Percentiles rank a stretch among this genome's conserved stretches.
Evolutionary conservation across 352 stramenopile genomes (phyloP).

Genomic region (Globisporangium rhizosaccharum): DNA sequence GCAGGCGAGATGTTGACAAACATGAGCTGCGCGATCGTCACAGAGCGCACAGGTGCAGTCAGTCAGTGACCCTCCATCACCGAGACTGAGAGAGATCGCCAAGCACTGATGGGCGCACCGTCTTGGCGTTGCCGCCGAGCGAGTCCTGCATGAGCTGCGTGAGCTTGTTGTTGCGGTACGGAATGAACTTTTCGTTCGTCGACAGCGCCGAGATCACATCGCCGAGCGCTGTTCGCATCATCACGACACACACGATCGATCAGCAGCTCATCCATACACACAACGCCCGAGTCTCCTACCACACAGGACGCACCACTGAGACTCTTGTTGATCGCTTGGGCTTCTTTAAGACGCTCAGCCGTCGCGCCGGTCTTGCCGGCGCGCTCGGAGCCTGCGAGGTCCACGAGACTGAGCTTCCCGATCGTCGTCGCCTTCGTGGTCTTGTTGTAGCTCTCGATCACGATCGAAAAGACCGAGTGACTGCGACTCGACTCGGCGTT

Average conservation of each 20-base stretch:
- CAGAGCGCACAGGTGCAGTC: no score
- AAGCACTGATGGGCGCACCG: slow-evolving; percentile 27
- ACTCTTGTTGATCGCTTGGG: slow-evolving; percentile 89
- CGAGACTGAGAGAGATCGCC: neutral
- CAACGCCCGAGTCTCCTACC: neutral
- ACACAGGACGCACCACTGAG: slow-evolving; percentile 52
- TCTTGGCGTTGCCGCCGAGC: slow-evolving; percentile 91
- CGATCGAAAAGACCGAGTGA: slow-evolving; percentile 88
- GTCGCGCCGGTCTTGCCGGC: slow-evolving; percentile 84
- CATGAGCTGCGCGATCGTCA: slow-evolving; percentile 52
- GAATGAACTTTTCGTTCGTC: slow-evolving; percentile 91
- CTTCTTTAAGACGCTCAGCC: slow-evolving; percentile 81
- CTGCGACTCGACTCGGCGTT: slow-evolving; percentile 88
- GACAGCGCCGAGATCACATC: slow-evolving; percentile 91
- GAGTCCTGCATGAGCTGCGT: slow-evolving; percentile 93
- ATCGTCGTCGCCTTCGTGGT: slow-evolving; percentile 80
- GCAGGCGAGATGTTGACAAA: slow-evolving; percentile 88
- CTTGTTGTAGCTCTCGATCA: slow-evolving; percentile 87
- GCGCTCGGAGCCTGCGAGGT: slow-evolving; percentile 85
- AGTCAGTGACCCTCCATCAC: neutral
- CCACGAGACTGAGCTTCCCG: slow-evolving; percentile 84
- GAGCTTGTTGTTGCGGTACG: slow-evolving; percentile 92
- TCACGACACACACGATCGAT: neutral
- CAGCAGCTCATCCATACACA: neutral
- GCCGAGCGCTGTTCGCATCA: slow-evolving; percentile 50